phyloP scores from a whole-genome alignment of 1,284 basidiomycete species.

The Sporisorium graminicola region DNA sequence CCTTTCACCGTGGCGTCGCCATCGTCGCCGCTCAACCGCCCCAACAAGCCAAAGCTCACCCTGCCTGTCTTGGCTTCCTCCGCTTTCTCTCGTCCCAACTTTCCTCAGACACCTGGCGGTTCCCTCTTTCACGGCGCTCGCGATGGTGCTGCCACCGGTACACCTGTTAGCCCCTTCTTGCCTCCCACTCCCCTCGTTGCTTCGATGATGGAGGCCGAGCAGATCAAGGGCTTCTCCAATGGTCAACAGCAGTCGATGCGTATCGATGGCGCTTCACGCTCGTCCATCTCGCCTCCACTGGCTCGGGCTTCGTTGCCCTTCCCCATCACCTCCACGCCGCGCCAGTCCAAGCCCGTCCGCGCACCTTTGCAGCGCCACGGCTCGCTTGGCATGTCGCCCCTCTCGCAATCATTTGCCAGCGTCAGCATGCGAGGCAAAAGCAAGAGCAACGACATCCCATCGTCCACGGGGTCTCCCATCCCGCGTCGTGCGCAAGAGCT shows the following conservation, averaged over 20 bases:
- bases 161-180: constrained; percentile 61
- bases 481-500: constrained; percentile 39
- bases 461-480: constrained; percentile 32
- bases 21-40: constrained; percentile 36
- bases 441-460: constrained; percentile 45
- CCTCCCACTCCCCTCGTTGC: constrained; percentile 61
- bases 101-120: constrained; percentile 61
- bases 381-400: constrained; percentile 57
- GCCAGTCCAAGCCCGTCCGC: constrained; percentile 29
- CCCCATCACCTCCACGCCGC: constrained; percentile 28
- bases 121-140: constrained; percentile 56
- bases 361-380: constrained; percentile 48
- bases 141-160: constrained; percentile 61
- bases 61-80: constrained; percentile 35
- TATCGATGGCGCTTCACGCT: constrained; percentile 7
- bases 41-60: constrained; percentile 41
- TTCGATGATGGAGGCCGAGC: constrained; percentile 52
- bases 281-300: constrained; percentile 29
- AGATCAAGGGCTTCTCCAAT: constrained; percentile 21
- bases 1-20: constrained; percentile 10
- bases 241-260: constrained; percentile 9
- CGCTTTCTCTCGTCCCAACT: constrained; percentile 45
- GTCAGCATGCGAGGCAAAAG: constrained; percentile 54
- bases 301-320: constrained; percentile 19
- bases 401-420: constrained; percentile 53